These are phyloP conservation scores for Kodamaea plutei DNA, from an alignment of 1,139 yeast species.

Conservation along the genomic window DNA sequence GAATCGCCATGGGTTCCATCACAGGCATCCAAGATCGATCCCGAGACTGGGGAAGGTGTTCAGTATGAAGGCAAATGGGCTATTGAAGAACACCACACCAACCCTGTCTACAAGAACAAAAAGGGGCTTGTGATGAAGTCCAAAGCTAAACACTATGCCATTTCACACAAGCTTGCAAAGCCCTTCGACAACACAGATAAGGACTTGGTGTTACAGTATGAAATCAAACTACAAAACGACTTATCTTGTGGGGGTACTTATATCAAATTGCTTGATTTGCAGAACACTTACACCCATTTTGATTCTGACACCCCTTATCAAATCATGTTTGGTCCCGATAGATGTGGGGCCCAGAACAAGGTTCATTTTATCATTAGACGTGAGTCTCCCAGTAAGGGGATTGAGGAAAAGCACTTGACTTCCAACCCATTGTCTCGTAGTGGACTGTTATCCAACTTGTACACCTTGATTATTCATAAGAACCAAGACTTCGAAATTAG, in stretches of 20 bases:
- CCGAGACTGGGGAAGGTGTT: conserved; percentile 37
- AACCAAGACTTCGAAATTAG: conserved; percentile 73
- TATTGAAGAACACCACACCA: conserved; percentile 48
- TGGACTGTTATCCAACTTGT: conserved; percentile 57
- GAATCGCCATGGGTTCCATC: conserved; percentile 63
- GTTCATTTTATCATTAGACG: conserved; percentile 72
- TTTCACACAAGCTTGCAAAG: conserved; percentile 53
- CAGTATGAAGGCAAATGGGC: conserved; percentile 72
- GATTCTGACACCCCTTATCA: conserved; percentile 68
- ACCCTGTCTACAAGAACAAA: conserved; percentile 61
- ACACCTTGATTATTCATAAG: conserved; percentile 67
- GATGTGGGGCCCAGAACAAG: conserved; percentile 76
- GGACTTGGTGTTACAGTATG: conserved; percentile 82
- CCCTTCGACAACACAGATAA: conserved; percentile 54
- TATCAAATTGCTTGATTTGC: conserved; percentile 61
- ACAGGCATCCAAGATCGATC: conserved; percentile 38
- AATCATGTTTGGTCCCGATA: conserved; percentile 93
- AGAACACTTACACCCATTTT: conserved; percentile 40
- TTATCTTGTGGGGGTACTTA: conserved; percentile 87
- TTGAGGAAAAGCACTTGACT: conserved; percentile 67
- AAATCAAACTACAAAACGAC: conserved; percentile 75
- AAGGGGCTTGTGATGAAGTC: conserved; percentile 71
- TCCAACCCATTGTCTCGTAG: conserved; percentile 63
- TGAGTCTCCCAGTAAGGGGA: conserved; percentile 46
- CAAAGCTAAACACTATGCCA: conserved; percentile 77